Conservation (phyloP, 148 eudicot genomes). For the Vaccinium corymbosum region DNA sequence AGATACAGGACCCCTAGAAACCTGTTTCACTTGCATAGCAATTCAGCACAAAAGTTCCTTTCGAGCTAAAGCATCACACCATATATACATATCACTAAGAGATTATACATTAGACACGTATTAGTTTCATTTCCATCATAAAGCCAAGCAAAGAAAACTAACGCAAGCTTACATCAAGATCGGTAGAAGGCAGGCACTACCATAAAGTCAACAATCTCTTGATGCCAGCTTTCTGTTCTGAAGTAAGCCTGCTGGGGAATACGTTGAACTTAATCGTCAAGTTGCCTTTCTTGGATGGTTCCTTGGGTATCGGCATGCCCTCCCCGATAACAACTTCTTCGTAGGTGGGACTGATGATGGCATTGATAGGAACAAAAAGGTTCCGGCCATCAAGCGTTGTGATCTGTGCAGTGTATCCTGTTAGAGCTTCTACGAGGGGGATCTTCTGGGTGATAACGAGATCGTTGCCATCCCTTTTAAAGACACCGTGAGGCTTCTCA, state of each 20-base stretch:
- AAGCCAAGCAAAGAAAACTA: constrained; percentile 17
- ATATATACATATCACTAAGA: too few species aligned
- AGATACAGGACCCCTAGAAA: constrained; percentile 1
- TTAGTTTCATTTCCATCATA: constrained; percentile 23
- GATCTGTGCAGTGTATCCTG: constrained; percentile 60
- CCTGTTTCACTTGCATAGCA: not conserved
- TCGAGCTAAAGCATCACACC: not conserved
- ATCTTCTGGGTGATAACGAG: constrained; percentile 54
- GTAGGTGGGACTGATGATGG: constrained; percentile 48
- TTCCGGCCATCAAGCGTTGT: constrained; percentile 63
- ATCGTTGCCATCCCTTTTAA: constrained; percentile 64
- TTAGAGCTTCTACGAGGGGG: constrained; percentile 62
- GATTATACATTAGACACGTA: not conserved
- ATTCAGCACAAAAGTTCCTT: constrained; percentile 10
- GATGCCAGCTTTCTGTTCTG: constrained; percentile 69
- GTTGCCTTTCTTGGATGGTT: constrained; percentile 56
- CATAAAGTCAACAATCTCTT: constrained; percentile 47
- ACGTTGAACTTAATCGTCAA: constrained; percentile 61
- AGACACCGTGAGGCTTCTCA: constrained; percentile 66
- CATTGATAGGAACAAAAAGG: constrained; percentile 47
- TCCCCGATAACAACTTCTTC: constrained; percentile 68
- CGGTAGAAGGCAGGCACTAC: constrained; percentile 23
- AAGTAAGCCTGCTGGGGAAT: constrained; percentile 61
- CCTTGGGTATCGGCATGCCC: constrained; percentile 74
- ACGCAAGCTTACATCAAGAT: constrained; percentile 23